Conservation (phyloP, 495 filamentous ascomycete species). For the Aspergillus wentii region DNA sequence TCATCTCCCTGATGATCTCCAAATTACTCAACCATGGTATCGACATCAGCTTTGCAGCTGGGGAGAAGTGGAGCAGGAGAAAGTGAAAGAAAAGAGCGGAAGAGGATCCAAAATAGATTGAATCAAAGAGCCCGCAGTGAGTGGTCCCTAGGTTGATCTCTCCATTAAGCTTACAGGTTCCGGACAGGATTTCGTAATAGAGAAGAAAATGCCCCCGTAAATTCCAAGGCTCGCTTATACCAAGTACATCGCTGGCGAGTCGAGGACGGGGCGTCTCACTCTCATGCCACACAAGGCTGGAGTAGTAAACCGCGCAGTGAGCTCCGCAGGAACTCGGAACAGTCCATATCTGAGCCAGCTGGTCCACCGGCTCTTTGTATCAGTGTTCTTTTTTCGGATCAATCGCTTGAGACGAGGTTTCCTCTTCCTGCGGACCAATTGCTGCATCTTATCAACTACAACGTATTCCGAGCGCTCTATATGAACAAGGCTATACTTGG, state of each 20-base stretch:
- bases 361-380: no score
- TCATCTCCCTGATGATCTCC: no score
- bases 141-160: neutral
- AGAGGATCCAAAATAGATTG: conserved; percentile 9
- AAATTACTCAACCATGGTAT: no score
- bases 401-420: neutral
- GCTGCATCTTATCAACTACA: conserved; percentile 6
- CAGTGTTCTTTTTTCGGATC: no score
- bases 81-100: conserved; percentile 7
- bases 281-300: neutral
- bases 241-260: conserved; percentile 6
- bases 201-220: no score
- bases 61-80: no score
- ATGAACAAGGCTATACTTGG: conserved; percentile 1
- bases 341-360: no score
- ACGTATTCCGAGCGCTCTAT: conserved; percentile 5
- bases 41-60: no score
- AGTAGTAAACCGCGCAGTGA: no score
- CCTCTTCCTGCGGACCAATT: conserved; percentile 7
- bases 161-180: neutral
- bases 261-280: conserved; percentile 1
- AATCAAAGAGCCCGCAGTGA: conserved; percentile 11
- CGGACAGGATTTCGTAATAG: conserved; percentile 4
- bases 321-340: no score
- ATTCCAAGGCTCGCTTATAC: neutral